phyloP scores from a whole-genome alignment of 2,329 filamentous ascomycete species.

The Xylaria sp. region DNA sequence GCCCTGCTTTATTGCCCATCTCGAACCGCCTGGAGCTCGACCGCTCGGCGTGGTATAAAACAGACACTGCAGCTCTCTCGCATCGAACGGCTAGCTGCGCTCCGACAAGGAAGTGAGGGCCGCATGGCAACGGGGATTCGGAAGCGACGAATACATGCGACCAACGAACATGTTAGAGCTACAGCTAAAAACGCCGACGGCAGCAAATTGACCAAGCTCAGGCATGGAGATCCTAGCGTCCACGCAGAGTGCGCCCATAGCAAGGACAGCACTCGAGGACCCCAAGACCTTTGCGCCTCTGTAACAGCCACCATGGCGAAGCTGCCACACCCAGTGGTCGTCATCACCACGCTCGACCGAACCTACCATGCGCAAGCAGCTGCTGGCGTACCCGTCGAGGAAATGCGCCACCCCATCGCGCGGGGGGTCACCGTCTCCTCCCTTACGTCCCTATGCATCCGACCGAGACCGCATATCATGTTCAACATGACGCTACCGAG shows the following conservation, averaged over 20 bases:
- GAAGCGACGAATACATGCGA: neutral
- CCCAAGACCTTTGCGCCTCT: constrained; percentile 46
- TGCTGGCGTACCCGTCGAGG: constrained; percentile 2
- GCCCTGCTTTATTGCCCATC: neutral
- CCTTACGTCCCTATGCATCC: constrained; percentile 60
- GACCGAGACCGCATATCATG: constrained; percentile 57
- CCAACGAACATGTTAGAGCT: neutral
- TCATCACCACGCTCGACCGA: constrained; percentile 52
- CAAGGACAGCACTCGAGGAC: constrained; percentile 28
- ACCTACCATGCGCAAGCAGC: constrained; percentile 41
- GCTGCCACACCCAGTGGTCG: constrained; percentile 60
- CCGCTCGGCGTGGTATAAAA: neutral
- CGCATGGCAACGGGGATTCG: neutral
- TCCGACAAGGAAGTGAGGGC: neutral
- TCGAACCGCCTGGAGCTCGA: constrained; percentile 18
- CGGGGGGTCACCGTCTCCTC: constrained; percentile 66
- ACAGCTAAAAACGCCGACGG: neutral
- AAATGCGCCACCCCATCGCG: constrained; percentile 37
- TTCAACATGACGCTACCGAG: constrained; percentile 65
- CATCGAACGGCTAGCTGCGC: neutral
- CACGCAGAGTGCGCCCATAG: neutral
- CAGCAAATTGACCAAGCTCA: neutral
- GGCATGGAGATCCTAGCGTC: neutral
- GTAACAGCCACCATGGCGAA: constrained; percentile 60
- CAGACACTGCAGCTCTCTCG: neutral